Conservation (phyloP, 441 rosid species). For the Aquilaria agallochum region DNA sequence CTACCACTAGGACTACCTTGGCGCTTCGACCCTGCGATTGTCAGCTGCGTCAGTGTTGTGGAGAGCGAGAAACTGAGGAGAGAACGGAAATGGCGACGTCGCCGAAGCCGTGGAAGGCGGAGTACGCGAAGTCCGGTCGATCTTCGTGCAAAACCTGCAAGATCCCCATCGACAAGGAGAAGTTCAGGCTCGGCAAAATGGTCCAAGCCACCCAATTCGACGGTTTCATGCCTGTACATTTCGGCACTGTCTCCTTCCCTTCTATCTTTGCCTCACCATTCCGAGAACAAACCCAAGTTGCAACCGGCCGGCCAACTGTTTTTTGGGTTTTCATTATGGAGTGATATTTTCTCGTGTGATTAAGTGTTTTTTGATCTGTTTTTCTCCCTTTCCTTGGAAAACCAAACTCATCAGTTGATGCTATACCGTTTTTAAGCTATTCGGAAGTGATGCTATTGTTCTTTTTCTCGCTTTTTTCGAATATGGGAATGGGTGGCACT, state of each 20-base stretch:
- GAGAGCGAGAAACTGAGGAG: not conserved
- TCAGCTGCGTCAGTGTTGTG: too few relatives aligned
- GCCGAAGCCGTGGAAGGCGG: conserved; percentile 86
- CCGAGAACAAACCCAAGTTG: not conserved
- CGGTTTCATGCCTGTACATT: conserved; percentile 83
- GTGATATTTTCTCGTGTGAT: not conserved
- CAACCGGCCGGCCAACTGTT: not conserved
- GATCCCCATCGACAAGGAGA: conserved; percentile 56
- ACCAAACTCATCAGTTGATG: too few relatives aligned
- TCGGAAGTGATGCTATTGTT: too few relatives aligned
- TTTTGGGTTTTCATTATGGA: not conserved
- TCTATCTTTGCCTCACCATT: not conserved
- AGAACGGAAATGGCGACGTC: conserved; percentile 39
- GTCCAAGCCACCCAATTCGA: conserved; percentile 84
- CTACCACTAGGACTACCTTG: too few relatives aligned
- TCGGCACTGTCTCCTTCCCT: not conserved
- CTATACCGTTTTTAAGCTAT: too few relatives aligned
- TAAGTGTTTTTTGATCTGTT: not conserved
- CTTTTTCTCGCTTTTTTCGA: too few relatives aligned
- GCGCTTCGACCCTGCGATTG: too few relatives aligned
- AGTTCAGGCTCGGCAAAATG: conserved; percentile 84
- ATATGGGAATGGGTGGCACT: too few relatives aligned
- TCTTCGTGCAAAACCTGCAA: conserved; percentile 90
- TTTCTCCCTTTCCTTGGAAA: not conserved
- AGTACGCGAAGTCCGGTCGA: conserved; percentile 90